These are phyloP conservation scores for Starmerella geochares DNA, from an alignment of 805 yeast genomes.

Conservation along the genomic window DNA sequence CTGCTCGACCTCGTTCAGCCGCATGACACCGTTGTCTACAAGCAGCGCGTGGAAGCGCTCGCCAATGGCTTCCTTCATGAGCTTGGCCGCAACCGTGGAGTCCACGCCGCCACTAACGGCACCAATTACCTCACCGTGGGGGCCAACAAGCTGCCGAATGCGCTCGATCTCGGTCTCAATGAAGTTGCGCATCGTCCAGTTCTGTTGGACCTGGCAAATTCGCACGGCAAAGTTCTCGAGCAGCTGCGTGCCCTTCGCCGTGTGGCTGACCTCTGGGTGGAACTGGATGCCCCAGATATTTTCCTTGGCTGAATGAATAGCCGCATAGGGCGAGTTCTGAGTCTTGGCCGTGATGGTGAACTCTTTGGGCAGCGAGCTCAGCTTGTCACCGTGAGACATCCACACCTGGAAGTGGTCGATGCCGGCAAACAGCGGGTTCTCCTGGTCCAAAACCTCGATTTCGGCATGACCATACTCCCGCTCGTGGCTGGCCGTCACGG, in stretches of 20 bases:
- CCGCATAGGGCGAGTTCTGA: constrained; percentile 91
- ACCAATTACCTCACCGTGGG: constrained; percentile 96
- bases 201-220: constrained; percentile 75
- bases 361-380: constrained; percentile 79
- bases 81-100: constrained; percentile 97
- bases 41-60: constrained; percentile 96
- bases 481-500: constrained; percentile 91
- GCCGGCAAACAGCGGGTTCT: constrained; percentile 68
- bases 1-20: constrained; percentile 79
- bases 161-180: constrained; percentile 88
- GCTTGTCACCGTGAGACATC: constrained; percentile 99
- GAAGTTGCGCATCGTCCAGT: constrained; percentile 98
- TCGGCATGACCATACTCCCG: constrained; percentile 97
- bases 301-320: constrained; percentile 65
- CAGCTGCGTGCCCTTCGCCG: constrained; percentile 76
- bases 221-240: constrained; percentile 86
- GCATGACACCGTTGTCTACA: constrained; percentile 96
- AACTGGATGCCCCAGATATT: constrained; percentile 90
- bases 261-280: constrained; percentile 98
- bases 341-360: constrained; percentile 84
- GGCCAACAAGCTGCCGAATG: constrained; percentile 85
- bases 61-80: constrained; percentile 97
- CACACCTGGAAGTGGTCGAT: constrained; percentile 93
- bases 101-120: constrained; percentile 99
- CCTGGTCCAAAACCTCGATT: constrained; percentile 57